Base-by-base conservation (phyloP, 2,329 filamentous ascomycete genomes). In the Cryphonectria nitschkei region DNA sequence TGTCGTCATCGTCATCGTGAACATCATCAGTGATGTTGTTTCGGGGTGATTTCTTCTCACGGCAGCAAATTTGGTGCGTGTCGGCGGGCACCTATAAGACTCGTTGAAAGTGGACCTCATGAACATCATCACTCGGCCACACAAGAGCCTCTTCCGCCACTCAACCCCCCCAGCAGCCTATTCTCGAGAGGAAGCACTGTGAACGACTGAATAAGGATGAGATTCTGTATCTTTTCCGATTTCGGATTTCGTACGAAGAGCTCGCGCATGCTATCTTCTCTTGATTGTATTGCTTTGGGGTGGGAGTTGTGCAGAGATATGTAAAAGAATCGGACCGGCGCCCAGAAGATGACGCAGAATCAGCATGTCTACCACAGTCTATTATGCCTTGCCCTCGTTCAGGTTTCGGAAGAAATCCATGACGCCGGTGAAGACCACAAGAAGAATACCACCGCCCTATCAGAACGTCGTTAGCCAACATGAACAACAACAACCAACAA, bases 391-490 rank as follows among this genome's bases (percentile, higher is more conserved):
- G 70, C 70, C 37, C 22, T 79, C 77, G 71, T 79, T 77, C 77
- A 84, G 88, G 76, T 88, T 89, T 77, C 93, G 89, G 90, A 98
- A 97, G 81, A 97, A 97, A 80, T 98, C 95, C 89, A 94, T 94
- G 70, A 95, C 90, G 69, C 91, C 90, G n/a, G 92, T 95, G 84
- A 92, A 96, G 65, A 96, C 93, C 68, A 95, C 93, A 58, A 97
- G 86, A 71, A 97, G 84, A 76, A 97, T 92, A 82, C 86, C 87
- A 75, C 87, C 87, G 50, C 72, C 78, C 85, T 73, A 16, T 29
- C 13, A 32, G 13, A 2, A 46, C 11, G 58, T 2, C 22, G 60
- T 71, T 54, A 71, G 72, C 41, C 50, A 56, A 60, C 2, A 3
- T 9, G 0, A 3, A 8, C 34, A 46, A 9, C 3, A 5, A n/a